Conservation (phyloP, 106 monocot species). For the Narthecium ossifragum region DNA sequence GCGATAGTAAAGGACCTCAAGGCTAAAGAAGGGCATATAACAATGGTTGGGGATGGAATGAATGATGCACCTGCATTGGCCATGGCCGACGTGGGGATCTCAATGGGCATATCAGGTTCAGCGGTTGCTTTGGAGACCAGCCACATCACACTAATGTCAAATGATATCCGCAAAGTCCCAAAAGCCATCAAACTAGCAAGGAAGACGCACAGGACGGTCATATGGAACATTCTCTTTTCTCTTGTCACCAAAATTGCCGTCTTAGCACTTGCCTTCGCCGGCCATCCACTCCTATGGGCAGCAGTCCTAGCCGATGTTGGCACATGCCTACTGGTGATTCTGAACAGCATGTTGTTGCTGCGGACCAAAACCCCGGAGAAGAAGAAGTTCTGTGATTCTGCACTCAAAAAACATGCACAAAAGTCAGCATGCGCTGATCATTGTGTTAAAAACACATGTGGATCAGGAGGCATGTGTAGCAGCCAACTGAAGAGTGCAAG, state of each 20-base stretch:
- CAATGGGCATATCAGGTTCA: constrained; percentile 97
- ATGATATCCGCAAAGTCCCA: constrained; percentile 76
- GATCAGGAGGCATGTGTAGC: background rate
- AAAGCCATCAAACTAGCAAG: constrained; percentile 60
- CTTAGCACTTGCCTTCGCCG: constrained; percentile 57
- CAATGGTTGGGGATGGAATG: constrained; percentile 96
- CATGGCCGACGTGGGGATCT: constrained; percentile 77
- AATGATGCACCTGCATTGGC: constrained; percentile 93
- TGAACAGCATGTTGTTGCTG: constrained; percentile 75
- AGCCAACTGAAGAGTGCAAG: background rate
- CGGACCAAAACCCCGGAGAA: constrained; percentile 6
- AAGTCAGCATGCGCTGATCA: background rate
- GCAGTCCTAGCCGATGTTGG: constrained; percentile 94
- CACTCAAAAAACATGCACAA: too few species aligned
- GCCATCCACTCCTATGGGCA: constrained; percentile 86
- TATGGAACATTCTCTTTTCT: constrained; percentile 71
- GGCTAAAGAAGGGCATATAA: constrained; percentile 33
- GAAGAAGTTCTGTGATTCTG: constrained; percentile 39
- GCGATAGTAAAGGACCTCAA: constrained; percentile 54
- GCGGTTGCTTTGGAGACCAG: constrained; percentile 88
- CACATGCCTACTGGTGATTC: constrained; percentile 76
- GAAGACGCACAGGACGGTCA: constrained; percentile 46
- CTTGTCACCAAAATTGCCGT: constrained; percentile 51
- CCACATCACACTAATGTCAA: constrained; percentile 90
- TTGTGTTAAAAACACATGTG: constrained; percentile 1